Evolutionary conservation across 2,329 filamentous ascomycete species (phyloP).

Genomic region (Aspergillus uvarum): DNA sequence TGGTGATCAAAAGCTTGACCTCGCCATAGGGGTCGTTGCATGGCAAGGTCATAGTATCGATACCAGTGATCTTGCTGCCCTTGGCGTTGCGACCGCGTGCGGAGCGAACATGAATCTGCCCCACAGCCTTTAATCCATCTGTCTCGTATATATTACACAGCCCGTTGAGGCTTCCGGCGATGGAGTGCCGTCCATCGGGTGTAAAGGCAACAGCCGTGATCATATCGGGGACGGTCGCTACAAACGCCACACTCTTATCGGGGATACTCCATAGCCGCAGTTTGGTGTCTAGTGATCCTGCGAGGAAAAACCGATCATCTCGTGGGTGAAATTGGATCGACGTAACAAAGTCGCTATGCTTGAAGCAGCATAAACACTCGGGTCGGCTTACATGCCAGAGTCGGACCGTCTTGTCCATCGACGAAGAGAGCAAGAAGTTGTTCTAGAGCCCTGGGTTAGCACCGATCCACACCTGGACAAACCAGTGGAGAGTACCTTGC

Average conservation of each 20-base stretch:
- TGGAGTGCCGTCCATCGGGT: conserved; percentile 83
- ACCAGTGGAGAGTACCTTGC: conserved; percentile 60
- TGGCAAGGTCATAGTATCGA: conserved; percentile 69
- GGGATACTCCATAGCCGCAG: conserved; percentile 94
- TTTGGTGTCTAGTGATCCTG: conserved; percentile 85
- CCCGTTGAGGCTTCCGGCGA: conserved; percentile 83
- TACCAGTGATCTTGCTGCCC: conserved; percentile 95
- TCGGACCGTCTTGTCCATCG: conserved; percentile 96
- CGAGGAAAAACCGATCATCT: conserved; percentile 95
- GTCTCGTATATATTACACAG: conserved; percentile 90
- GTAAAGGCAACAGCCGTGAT: conserved; percentile 94
- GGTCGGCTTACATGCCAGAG: conserved; percentile 85
- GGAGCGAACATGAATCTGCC: conserved; percentile 90
- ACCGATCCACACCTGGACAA: neutral
- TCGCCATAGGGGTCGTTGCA: conserved; percentile 61
- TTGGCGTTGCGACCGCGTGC: conserved; percentile 90
- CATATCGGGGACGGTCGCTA: conserved; percentile 74
- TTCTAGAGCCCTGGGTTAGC: conserved; percentile 55
- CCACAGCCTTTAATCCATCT: conserved; percentile 78
- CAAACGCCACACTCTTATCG: conserved; percentile 87
- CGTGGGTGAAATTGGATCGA: conserved; percentile 91
- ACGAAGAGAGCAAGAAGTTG: conserved; percentile 91
- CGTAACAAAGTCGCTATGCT: conserved; percentile 92
- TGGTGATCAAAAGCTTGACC: conserved; percentile 83
- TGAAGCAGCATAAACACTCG: conserved; percentile 90